Evolutionary conservation across 2,329 filamentous ascomycete genomes (phyloP), one percentile per base, ranked within the genome.

Genomic region (Fusarium nanum): DNA sequence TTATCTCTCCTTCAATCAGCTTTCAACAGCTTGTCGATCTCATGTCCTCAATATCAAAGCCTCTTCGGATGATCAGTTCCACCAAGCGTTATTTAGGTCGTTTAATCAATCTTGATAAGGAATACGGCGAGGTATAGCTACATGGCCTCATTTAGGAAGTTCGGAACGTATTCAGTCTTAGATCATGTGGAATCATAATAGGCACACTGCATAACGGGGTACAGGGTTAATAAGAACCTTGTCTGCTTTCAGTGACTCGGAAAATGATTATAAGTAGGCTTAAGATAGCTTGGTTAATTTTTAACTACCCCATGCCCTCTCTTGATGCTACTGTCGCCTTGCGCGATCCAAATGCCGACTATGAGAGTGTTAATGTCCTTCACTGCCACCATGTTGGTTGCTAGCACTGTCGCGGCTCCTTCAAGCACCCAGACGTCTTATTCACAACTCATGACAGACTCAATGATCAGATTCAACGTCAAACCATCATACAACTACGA

Each of bases 381-480:
- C 37, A 4, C 50, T 6, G 25, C 25, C 37, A 23, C 25, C 8
- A 18, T 30, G 5, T 13, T 53, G 50, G 50, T 25, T 22, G 25
- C 7, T n/a, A 37, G 37, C 41, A 32, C 34, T 2, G 7, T 49
- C 6, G 42, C 60, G 1, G 60, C 48, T 8, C 40, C 48, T 6
- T 23, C 60, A 2, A 27, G 1, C n/a, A 10, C 37, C 34, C 59
- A 67, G 22, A 44, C 27, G 1, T 65, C 66, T 13, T 80, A 80
- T 48, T 74, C 81, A 1, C 59, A 71, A 12, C 77, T 75, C 75
- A 81, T 86, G 79, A 81, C 84, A 10, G 80, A 84, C 55, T 86
- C 84, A 3, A 83, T 85, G 70, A 82, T 86, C 55, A 72, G 76
- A 62, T 77, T 78, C 68, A 78, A 79, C 27, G 78, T 84, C 5